Base-by-base conservation (phyloP, 768 basidiomycete genomes). In the Terana coerulea region DNA sequence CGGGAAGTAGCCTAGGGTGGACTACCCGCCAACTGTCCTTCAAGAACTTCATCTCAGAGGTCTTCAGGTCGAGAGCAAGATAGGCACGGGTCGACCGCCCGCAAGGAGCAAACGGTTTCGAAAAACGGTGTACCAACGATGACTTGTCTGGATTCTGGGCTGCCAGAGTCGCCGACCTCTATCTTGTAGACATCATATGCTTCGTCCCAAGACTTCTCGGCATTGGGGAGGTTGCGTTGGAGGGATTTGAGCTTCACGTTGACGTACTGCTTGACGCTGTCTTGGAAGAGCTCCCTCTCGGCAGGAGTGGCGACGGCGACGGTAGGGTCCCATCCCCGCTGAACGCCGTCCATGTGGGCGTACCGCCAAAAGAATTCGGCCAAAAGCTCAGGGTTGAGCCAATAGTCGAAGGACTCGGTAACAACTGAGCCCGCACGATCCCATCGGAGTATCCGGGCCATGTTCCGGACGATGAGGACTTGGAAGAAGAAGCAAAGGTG, bases 1-100 rank as follows among this genome's bases (percentile, higher is more conserved):
- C 48, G 21, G 35, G 24, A 11, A 22, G 48, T 22, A 40, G 22
- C 3, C 30, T 10, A n/a, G 7, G 5, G 8, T n/a, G 17, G 36
- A 39, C 37, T 24, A 24, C 22, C 2, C 48, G 48, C 48, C 48
- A 49, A 24, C 15, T 22, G 26, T 51, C 49, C 49, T 51, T 51
- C 15, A 51, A 21, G 31, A 51, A 51, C 5, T 22, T 19, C 15
- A 51, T 17, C 39, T 31, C 36, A 21, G n/a, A 7, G 24, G 10
- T 21, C 26, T 28, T 36, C 60, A 63, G 28, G 61, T 71, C 15
- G 56, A 65, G 44, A 50, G 58, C 26, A 45, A 62, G 43, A 46
- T 67, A 26, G 63, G 67, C 31, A 54, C 47, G 22, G 40, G 58
- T 35, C 49, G 66, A 39, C 65, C 71, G 52, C 41, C 43, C 25